Percentiles rank a stretch among this genome's conserved stretches.
These are phyloP conservation scores for Aspergillus ellipticus DNA, from an alignment of 495 filamentous ascomycete genomes.

Conservation along the genomic window DNA sequence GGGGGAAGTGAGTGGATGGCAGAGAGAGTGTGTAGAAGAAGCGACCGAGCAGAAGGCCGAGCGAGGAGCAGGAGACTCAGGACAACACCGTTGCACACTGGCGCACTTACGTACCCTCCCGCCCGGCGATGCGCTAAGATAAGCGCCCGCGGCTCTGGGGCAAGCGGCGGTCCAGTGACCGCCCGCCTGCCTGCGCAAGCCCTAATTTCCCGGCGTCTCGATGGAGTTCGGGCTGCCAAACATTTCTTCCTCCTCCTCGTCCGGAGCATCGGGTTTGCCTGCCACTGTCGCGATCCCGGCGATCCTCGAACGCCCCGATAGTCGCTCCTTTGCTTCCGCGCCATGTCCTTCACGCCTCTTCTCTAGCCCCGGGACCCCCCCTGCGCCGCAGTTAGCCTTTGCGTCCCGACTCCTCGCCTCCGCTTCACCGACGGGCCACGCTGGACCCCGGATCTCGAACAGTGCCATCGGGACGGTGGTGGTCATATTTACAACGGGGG, in stretches of 20 bases:
- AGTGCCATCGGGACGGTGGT: neutral
- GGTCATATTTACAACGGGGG: neutral
- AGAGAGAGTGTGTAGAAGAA: neutral
- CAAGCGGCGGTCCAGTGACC: conserved; percentile 31
- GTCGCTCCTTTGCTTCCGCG: conserved; percentile 7
- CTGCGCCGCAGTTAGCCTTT: conserved; percentile 18
- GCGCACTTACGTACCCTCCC: neutral
- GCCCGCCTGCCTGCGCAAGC: conserved; percentile 24
- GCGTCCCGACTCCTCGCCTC: conserved; percentile 19
- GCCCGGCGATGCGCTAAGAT: conserved; percentile 16
- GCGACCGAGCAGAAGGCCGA: neutral
- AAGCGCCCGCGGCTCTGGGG: conserved; percentile 26
- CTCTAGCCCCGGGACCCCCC: conserved; percentile 13
- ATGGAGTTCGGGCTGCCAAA: conserved; percentile 21
- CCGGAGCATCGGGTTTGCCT: neutral
- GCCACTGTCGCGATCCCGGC: neutral
- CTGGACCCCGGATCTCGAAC: conserved; percentile 6
- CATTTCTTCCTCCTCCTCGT: conserved; percentile 13
- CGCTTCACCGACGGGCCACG: conserved; percentile 18
- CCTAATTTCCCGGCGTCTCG: conserved; percentile 32
- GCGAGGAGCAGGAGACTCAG: neutral
- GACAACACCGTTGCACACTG: too few relatives aligned
- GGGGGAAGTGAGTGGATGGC: conserved; percentile 1
- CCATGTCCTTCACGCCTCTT: conserved; percentile 12
- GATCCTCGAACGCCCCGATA: conserved; percentile 6